These are phyloP conservation scores for Dendrobium huoshanense DNA, from an alignment of 106 monocot genomes.

Conservation along the genomic window DNA sequence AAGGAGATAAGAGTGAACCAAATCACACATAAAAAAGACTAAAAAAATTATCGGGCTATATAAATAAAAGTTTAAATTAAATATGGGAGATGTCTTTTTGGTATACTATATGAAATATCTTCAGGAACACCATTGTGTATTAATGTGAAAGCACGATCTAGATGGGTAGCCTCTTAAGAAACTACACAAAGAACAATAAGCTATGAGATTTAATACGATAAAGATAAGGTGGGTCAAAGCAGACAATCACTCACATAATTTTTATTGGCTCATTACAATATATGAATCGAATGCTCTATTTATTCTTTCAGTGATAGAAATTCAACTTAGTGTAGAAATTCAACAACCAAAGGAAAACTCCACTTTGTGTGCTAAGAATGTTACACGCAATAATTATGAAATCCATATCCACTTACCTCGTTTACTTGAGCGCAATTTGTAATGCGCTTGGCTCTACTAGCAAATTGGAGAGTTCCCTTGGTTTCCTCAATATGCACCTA, in stretches of 20 bases:
- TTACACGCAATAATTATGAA: not conserved
- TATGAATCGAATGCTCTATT: not conserved
- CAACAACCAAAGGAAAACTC: not conserved
- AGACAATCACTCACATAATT: not conserved
- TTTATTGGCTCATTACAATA: not conserved
- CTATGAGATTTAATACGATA: not conserved
- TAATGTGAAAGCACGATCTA: not conserved
- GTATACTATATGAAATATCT: too few species aligned
- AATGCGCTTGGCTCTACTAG: conserved; percentile 89
- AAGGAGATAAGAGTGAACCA: too few species aligned
- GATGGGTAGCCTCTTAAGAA: not conserved
- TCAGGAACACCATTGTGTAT: too few species aligned
- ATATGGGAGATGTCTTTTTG: too few species aligned
- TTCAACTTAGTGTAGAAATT: not conserved
- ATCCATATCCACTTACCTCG: conserved; percentile 42
- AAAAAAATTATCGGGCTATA: too few species aligned
- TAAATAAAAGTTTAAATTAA: too few species aligned
- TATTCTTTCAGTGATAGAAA: not conserved
- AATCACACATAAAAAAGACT: too few species aligned
- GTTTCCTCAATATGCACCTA: conserved; percentile 93
- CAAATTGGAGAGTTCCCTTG: conserved; percentile 90
- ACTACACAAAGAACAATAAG: not conserved
- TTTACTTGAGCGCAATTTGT: conserved; percentile 98
- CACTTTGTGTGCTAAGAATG: not conserved
- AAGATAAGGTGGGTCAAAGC: not conserved